These are phyloP conservation scores for Aspergillus quadrilineatus DNA, from an alignment of 2,329 filamentous ascomycete species.

Conservation along the genomic window DNA sequence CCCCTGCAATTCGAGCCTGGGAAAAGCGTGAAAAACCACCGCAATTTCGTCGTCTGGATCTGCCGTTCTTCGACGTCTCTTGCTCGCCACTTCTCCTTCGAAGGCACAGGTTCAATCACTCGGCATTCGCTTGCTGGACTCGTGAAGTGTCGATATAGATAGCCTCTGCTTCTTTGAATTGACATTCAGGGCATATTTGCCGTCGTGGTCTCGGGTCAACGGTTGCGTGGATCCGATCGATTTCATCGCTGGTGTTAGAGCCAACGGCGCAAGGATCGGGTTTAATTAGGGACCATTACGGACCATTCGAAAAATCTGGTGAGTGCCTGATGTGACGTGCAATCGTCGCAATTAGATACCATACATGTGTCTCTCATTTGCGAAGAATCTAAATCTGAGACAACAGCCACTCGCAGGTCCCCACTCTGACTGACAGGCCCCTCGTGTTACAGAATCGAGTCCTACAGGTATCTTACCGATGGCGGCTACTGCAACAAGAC, in stretches of 20 bases:
- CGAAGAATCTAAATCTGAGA: constrained; percentile 23
- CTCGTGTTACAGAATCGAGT: constrained; percentile 20
- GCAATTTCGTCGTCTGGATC: not conserved
- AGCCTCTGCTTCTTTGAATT: constrained; percentile 7
- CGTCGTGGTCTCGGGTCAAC: not conserved
- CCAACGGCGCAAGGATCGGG: not conserved
- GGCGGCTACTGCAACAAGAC: constrained; percentile 35
- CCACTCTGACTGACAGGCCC: constrained; percentile 19
- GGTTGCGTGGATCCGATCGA: not conserved
- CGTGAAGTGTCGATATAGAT: constrained; percentile 23
- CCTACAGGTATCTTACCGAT: constrained; percentile 22
- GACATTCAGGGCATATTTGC: constrained; percentile 2
- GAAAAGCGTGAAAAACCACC: constrained; percentile 18
- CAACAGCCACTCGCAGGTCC: constrained; percentile 20
- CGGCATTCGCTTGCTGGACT: constrained; percentile 34
- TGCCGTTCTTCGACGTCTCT: constrained; percentile 12
- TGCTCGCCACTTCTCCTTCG: constrained; percentile 23
- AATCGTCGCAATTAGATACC: constrained; percentile 9
- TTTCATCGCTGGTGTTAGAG: not conserved
- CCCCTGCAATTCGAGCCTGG: constrained; percentile 13
- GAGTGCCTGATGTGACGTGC: constrained; percentile 6
- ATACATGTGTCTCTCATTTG: constrained; percentile 4
- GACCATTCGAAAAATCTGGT: not conserved
- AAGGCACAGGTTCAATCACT: constrained; percentile 18
- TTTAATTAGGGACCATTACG: not conserved